Evolutionary conservation across 495 filamentous ascomycete species (phyloP).

Genomic region (Daldinia bambusicola): DNA sequence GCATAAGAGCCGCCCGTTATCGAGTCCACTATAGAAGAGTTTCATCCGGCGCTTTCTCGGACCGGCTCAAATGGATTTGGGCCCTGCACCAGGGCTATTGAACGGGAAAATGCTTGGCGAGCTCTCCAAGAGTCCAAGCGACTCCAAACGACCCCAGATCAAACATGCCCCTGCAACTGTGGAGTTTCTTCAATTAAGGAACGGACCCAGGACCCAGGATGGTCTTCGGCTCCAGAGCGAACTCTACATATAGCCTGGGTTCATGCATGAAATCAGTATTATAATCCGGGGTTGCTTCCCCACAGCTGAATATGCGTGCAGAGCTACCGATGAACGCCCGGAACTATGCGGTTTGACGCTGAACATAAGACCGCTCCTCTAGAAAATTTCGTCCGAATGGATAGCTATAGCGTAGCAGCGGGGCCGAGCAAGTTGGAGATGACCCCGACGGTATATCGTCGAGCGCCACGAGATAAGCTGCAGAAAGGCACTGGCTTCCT

Average conservation of each 20-base stretch:
- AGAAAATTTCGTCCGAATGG: constrained; percentile 20
- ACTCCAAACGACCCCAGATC: constrained; percentile 29
- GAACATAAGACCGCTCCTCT: constrained; percentile 13
- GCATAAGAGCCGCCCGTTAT: constrained; percentile 8
- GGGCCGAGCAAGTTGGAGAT: constrained; percentile 12
- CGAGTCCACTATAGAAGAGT: constrained; percentile 13
- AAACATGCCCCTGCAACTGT: constrained; percentile 22
- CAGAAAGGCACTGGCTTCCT: constrained; percentile 12
- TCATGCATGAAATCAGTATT: constrained; percentile 28
- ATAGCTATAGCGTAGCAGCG: constrained; percentile 21
- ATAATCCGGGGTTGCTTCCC: constrained; percentile 33
- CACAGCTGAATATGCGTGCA: constrained; percentile 4
- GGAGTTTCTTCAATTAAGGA: constrained; percentile 27
- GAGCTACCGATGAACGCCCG: constrained; percentile 41
- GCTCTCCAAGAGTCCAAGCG: constrained; percentile 19
- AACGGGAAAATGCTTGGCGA: constrained; percentile 20
- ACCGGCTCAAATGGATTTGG: constrained; percentile 9
- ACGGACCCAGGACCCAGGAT: constrained; percentile 17
- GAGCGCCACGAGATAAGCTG: constrained; percentile 14
- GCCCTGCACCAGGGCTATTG: constrained; percentile 12
- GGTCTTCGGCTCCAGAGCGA: neutral
- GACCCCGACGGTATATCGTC: constrained; percentile 35
- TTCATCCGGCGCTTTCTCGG: constrained; percentile 43
- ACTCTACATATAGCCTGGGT: constrained; percentile 13
- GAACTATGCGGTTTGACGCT: constrained; percentile 32